Percentiles rank a stretch among this genome's conserved stretches.
phyloP scores from a whole-genome alignment of 2,329 filamentous ascomycete genomes.

The Fusarium burgessii region DNA sequence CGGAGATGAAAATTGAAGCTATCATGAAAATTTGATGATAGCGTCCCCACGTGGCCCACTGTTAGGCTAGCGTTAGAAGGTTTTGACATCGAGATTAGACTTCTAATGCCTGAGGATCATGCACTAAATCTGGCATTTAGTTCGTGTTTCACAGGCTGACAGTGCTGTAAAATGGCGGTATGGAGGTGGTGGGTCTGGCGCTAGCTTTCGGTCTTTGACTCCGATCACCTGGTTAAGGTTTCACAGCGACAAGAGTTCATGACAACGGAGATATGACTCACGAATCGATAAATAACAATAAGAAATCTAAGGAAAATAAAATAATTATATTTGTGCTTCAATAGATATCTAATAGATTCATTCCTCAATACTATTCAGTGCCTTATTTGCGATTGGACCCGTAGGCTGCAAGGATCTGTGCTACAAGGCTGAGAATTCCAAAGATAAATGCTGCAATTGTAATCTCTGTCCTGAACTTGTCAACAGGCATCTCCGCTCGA shows the following conservation, averaged over 20 bases:
- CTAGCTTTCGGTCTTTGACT: neutral
- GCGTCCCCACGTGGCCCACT: slow-evolving; percentile 41
- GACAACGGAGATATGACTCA: neutral
- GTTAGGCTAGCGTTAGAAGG: slow-evolving; percentile 20
- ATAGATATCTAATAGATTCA: too few species aligned
- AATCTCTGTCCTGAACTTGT: too few species aligned
- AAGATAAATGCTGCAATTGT: too few species aligned
- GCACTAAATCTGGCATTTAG: neutral
- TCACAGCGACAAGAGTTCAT: neutral
- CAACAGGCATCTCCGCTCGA: too few species aligned
- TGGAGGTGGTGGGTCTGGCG: neutral
- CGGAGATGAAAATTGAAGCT: slow-evolving; percentile 34
- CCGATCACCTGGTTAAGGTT: neutral
- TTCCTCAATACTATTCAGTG: too few species aligned
- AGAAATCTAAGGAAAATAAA: too few species aligned
- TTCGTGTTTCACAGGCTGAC: neutral
- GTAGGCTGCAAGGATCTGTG: too few species aligned
- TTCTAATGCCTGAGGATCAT: neutral
- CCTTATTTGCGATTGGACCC: too few species aligned
- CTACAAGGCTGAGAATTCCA: too few species aligned
- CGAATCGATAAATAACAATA: too few species aligned
- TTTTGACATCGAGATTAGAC: neutral
- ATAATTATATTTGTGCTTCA: too few species aligned
- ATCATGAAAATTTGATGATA: slow-evolving; percentile 43
- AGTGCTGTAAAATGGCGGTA: neutral